Base-by-base conservation (phyloP, 805 yeast genomes). In the Starmera quercuum region DNA sequence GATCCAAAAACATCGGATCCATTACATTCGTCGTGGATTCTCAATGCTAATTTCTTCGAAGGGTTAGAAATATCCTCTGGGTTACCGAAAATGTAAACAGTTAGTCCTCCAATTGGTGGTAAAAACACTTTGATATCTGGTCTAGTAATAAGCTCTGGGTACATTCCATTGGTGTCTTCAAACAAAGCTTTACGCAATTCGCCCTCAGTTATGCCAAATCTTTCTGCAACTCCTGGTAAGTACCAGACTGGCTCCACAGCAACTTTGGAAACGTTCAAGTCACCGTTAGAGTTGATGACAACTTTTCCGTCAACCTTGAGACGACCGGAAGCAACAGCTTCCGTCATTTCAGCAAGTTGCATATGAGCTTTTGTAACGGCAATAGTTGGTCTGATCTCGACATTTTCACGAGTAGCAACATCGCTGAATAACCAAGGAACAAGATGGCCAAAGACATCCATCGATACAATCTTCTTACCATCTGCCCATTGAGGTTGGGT, bases 211-310 rank as follows among this genome's bases (percentile, higher is more conserved):
- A 77, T 68, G 20, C 71, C 71, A 47, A 77, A 71, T 47, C 80
- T 70, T 50, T 72, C 63, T 19, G 83, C 84, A 38, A 77, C 78
- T 19, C 81, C 82, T 3, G 84, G 84, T 37, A 77, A 60, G 45
- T 73, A 68, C 83, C 84, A 77, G 26, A 77, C 83, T 13, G 83
- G 83, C 47, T 77, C 84, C 26, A 75, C 75, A 4, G 84, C 84
- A 38, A 77, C 64, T 49, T 77, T 77, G 22, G 80, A 69, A 26
- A 74, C 78, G 23, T 71, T 71, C 49, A 77, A 56, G 42, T 77
- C 83, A 45, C 84, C 84, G 38, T 67, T 56, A 23, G 63, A 58
- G 55, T 77, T 77, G 39, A 75, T 56, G 20, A 77, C 83, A 42
- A 77, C 54, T 25, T 71, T 61, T 36, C 83, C 83, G 49, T 77